Evolutionary conservation across 208 protist genomes (phyloP), one percentile per base, ranked within the genome.

Genomic region (Phytomonas serpens): DNA sequence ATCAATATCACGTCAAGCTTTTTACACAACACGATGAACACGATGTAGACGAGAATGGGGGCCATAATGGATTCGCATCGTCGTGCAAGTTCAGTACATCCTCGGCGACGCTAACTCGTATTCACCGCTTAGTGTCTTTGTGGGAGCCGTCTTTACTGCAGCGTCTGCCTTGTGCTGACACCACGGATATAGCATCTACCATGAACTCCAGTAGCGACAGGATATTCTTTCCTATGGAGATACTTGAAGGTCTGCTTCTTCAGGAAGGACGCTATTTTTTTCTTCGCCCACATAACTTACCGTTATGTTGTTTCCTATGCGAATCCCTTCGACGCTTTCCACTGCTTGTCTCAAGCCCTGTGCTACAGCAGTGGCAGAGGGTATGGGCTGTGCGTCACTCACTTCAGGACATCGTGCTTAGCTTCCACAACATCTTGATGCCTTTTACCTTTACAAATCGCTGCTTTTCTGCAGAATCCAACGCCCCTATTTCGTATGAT

Each of bases 251-350:
- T 16, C 65, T 29, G 2, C 61, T 87, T 42, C 72, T 75, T 27
- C 80, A 77, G 0, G 74, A 84, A 66, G 66, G 78, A 2, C 57
- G 65, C 14, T 82, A 82, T 38, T 92, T 94, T 65, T 90, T 90
- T 67, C 40, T 83, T 40, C 86, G 89, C 11, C 77, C 81, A 0
- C 72, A 78, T 33, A 91, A 94, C 77, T 64, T 86, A 0, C 81
- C 84, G 31, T 61, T 94, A 4, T 88, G 83, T 68, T 80, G 83
- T 64, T 90, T 92, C 65, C 62, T 94, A 31, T 73, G 78, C 23
- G 85, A 92, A 36, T 71, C 81, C 11, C 79, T 92, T 52, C 79
- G 79, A 16, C 80, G 82, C 36, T 91, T 87, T 67, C 89, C 89
- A 5, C 64, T 89, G 38, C 72, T 94, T 2, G 77, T 89, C 32